Conservation (phyloP, 768 basidiomycete species). For the Mycena latifolia region DNA sequence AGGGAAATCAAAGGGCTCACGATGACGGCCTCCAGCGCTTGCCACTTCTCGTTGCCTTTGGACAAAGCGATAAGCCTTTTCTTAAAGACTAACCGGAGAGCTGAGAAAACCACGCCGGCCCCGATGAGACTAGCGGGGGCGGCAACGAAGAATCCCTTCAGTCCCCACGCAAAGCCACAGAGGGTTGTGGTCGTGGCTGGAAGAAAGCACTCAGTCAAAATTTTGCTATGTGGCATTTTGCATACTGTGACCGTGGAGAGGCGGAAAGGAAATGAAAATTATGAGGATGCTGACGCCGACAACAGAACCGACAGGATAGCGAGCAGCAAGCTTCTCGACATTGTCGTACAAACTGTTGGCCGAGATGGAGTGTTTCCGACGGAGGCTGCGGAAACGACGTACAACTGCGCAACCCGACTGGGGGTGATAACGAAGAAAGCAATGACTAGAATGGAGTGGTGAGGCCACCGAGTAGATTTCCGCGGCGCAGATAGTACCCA, state of each 20-base stretch:
- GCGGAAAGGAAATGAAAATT: constrained; percentile 70
- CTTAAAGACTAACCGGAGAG: constrained; percentile 71
- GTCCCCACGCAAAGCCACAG: constrained; percentile 88
- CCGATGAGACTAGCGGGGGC: constrained; percentile 72
- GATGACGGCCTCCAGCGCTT: constrained; percentile 80
- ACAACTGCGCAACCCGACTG: constrained; percentile 72
- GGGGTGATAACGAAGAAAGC: constrained; percentile 69
- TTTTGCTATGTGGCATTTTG: not conserved
- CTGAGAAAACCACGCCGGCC: constrained; percentile 70
- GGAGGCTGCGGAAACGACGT: not conserved
- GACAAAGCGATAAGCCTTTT: constrained; percentile 71
- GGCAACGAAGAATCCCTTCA: constrained; percentile 80
- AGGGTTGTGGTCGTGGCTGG: constrained; percentile 68
- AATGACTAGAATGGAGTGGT: constrained; percentile 46
- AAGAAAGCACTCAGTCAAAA: not conserved
- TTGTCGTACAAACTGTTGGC: constrained; percentile 66
- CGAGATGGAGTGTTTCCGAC: not conserved
- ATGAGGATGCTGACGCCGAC: constrained; percentile 52
- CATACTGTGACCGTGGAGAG: constrained; percentile 69
- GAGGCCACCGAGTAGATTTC: not conserved
- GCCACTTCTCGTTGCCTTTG: constrained; percentile 76
- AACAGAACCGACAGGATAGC: constrained; percentile 71
- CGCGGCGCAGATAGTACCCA: constrained; percentile 44
- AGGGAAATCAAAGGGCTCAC: constrained; percentile 53
- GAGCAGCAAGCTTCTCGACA: constrained; percentile 68